Evolutionary conservation across 345 rosid genomes (phyloP).

Genomic region (Populus davidiana): DNA sequence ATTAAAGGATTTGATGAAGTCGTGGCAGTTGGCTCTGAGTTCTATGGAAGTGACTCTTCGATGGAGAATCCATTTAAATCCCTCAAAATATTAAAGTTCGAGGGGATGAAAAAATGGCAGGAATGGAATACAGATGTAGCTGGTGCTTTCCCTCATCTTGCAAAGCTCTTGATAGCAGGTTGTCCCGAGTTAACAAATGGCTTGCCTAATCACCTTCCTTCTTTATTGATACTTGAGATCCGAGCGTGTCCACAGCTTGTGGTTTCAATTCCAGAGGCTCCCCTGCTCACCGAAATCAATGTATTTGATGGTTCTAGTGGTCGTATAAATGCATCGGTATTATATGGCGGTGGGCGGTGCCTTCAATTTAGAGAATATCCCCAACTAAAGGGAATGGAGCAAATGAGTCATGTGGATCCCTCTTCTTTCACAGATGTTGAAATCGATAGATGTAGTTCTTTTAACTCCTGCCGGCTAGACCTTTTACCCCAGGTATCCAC

Average conservation of each 20-base stretch:
- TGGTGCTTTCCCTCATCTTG: slow-evolving; percentile 7
- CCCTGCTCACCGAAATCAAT: not conserved
- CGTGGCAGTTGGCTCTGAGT: not conserved
- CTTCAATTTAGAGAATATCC: not conserved
- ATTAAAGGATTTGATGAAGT: not conserved
- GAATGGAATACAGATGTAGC: slow-evolving; percentile 1
- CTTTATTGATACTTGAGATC: not conserved
- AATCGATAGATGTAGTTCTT: not conserved
- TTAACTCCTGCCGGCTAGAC: slow-evolving; percentile 8
- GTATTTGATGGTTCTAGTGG: not conserved
- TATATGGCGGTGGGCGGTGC: too few relatives aligned
- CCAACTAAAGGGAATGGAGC: not conserved
- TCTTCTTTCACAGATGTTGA: not conserved
- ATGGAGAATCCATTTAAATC: not conserved
- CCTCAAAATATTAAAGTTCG: not conserved
- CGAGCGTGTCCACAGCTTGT: not conserved
- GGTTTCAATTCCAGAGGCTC: not conserved
- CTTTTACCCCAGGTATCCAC: not conserved
- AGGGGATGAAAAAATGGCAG: not conserved
- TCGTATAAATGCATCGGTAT: too few relatives aligned
- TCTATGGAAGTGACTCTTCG: not conserved
- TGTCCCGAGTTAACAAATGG: not conserved
- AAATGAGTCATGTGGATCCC: not conserved
- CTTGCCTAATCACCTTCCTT: slow-evolving; percentile 8
- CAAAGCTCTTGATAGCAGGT: not conserved